Conservation (phyloP, 352 stramenopile genomes). For the Pythium oligandrum region DNA sequence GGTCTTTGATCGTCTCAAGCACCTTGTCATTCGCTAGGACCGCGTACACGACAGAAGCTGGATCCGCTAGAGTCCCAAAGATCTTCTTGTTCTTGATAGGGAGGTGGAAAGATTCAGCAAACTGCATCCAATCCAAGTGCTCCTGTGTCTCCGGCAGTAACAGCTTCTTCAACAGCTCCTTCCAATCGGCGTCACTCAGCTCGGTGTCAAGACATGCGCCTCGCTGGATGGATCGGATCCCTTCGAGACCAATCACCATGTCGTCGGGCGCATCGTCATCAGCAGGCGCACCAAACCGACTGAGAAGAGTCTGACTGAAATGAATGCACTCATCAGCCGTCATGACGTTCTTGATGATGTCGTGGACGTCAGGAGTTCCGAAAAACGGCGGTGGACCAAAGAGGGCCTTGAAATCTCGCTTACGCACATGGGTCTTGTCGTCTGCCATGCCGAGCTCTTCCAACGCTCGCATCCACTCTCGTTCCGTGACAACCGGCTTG, state of each 20-base stretch:
- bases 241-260: slow-evolving; percentile 28
- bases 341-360: slow-evolving; percentile 39
- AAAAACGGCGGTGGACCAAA: slow-evolving; percentile 58
- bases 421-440: slow-evolving; percentile 14
- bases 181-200: slow-evolving; percentile 23
- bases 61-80: slow-evolving; percentile 23
- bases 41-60: slow-evolving; percentile 36
- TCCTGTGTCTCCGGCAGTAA: slow-evolving; percentile 9
- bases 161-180: slow-evolving; percentile 30
- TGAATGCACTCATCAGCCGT: slow-evolving; percentile 34
- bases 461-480: slow-evolving; percentile 37
- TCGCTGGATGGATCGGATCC: slow-evolving; percentile 29
- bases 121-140: slow-evolving; percentile 45
- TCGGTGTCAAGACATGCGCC: slow-evolving; percentile 24
- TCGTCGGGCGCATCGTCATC: background rate
- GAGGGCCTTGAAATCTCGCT: slow-evolving; percentile 45
- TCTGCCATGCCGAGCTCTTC: slow-evolving; percentile 25
- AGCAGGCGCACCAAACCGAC: slow-evolving; percentile 27
- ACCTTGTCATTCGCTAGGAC: slow-evolving; percentile 47
- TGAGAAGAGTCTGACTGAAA: slow-evolving; percentile 33
- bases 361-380: slow-evolving; percentile 31
- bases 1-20: slow-evolving; percentile 30
- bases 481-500: slow-evolving; percentile 15
- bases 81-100: slow-evolving; percentile 28
- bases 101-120: slow-evolving; percentile 28